phyloP scores from a whole-genome alignment of 306 rosid species.

The Erythrophleum fordii region DNA sequence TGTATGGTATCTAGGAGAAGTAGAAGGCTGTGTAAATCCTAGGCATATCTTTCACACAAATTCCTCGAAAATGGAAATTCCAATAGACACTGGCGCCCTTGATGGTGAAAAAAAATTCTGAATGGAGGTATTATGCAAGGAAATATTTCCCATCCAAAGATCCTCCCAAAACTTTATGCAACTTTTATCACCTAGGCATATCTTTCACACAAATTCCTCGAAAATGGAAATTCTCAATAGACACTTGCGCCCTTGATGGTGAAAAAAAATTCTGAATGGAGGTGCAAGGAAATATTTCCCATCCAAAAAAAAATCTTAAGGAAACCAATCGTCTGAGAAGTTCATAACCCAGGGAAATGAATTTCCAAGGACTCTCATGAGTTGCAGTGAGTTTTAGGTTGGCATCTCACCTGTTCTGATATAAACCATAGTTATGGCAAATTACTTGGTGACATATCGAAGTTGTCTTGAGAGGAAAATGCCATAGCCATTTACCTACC shows the following conservation, averaged over 20 bases:
- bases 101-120: neutral
- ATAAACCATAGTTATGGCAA: neutral
- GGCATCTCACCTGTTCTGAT: neutral
- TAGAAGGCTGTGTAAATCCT: neutral
- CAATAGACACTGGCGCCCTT: neutral
- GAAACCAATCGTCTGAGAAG: neutral
- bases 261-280: neutral
- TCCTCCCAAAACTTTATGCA: too few species aligned
- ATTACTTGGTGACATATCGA: neutral
- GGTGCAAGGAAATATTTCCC: neutral
- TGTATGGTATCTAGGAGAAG: neutral
- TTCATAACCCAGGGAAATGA: neutral
- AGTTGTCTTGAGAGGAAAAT: neutral
- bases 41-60: neutral
- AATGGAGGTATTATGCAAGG: neutral
- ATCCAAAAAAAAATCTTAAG: neutral
- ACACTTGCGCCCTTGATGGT: neutral
- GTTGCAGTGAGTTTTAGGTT: neutral
- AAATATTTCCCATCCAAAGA: too few species aligned
- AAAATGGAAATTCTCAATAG: neutral
- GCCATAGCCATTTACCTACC: slow-evolving; percentile 1
- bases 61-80: neutral
- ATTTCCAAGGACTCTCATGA: neutral
- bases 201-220: neutral
- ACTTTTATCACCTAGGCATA: too few species aligned